Evolutionary conservation across 257 asterid genomes (phyloP), one percentile per base, ranked within the genome.

Genomic region (Capsicum chinense): DNA sequence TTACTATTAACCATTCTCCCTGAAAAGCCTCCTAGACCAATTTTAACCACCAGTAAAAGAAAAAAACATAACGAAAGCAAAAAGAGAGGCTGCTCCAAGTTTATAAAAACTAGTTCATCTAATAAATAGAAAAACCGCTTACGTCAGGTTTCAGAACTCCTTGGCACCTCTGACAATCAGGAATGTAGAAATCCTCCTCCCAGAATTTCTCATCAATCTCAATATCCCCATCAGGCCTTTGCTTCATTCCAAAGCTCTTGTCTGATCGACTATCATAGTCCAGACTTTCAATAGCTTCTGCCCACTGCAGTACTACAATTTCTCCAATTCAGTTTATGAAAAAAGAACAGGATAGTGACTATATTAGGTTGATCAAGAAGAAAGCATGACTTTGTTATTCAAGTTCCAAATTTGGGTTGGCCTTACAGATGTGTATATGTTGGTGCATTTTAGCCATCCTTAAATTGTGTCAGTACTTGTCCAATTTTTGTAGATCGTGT

Each of bases 191-290:
- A 59, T 93, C 97, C 89, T 94, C 97, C 89, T 96, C 98, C 99
- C 99, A 96, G 87, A 96, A 96, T 86, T 93, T 96, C 93, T 94
- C 99, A 86, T 96, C 93, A 58, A 96, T 94, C 89, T 96, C 99
- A 69, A 96, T 93, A 89, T 96, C 99, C 58, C 99, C 99, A 91
- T 96, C 98, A 78, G 99, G 99, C 86, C 98, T 91, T 85, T 93
- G 95, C 73, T 91, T 96, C 98, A 96, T 94, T 59, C 99, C 99
- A 87, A 96, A 94, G 90, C 97, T 92, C 91, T 92, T 92, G 90
- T 96, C 98, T 44, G 98, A 92, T 67, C 87, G 88, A 87, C 98
- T 96, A 88, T 94, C 97, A 83, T 94, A 96, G 67, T 94, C 97
- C 84, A 96, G 87, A 86, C 89, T 93, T 87, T 96, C 99, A 87